Base-by-base conservation (phyloP, 1,284 basidiomycete genomes). In the Polyporus tsugae region DNA sequence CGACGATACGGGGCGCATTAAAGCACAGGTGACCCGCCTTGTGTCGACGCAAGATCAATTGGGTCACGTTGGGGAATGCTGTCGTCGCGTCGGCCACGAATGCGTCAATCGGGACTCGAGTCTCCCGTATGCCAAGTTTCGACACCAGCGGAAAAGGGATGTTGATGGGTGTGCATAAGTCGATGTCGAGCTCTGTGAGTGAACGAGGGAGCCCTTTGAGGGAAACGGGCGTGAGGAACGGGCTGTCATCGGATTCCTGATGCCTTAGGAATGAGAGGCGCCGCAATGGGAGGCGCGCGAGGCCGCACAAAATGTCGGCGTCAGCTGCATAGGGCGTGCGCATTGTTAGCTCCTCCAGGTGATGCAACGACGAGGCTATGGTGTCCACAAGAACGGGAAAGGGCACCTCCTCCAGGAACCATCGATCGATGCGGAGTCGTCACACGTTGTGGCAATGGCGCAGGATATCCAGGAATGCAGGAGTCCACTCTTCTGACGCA, bases 381-480 rank as follows among this genome's bases (percentile, higher is more conserved):
- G 36, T 36, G 58, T 59, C 10, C 15, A 36, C 5, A 33, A 62
- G 60, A 42, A 62, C 25, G 15, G 44, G 10, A 25, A 36, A 29
- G 29, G 44, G 44, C 2, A 49, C 2, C 13, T 46, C 60, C 13
- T 35, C 44, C 41, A 42, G 15, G 25, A 42, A 49, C 60, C 60
- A 62, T n/a, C 44, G 42, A 15, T 49, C 60, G 60, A 62, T 49
- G 25, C 60, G 60, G 33, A 62, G 60, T 10, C 44, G 44, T 4
- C 19, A 7, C 2, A 62, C 6, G 6, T 35, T 49, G 25, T n/a
- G 42, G 42, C 60, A 62, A 7, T 33, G 22, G 19, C 33, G 42
- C n/a, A 62, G 6, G 44, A 62, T 46, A 22, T 29, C 44, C n/a
- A 62, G 29, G 60, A 62, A 29, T 1, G 60, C 60, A 42, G 57